Percentiles rank a stretch among this genome's conserved stretches.
Evolutionary conservation across 805 yeast species (phyloP).

Genomic region (Kluyveromyces aestuarii): DNA sequence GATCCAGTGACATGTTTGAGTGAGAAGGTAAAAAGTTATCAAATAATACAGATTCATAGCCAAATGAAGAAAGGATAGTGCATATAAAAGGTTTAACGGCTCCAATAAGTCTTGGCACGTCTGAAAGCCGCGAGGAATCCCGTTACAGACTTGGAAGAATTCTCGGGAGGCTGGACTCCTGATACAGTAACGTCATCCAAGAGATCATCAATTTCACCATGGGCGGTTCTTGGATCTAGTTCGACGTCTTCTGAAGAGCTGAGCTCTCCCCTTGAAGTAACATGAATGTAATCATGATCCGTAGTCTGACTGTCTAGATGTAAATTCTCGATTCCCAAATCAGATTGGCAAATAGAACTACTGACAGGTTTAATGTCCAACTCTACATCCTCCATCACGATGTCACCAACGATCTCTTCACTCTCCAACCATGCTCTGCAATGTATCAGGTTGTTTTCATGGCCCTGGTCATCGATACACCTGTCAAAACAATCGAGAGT

Average conservation of each 20-base stretch:
- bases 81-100: background rate
- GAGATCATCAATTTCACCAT: conserved; percentile 1
- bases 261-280: conserved; percentile 23
- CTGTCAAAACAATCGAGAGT: conserved; percentile 20
- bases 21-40: background rate
- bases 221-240: conserved; percentile 2
- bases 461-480: conserved; percentile 15
- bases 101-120: conserved; percentile 1
- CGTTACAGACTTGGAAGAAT: background rate
- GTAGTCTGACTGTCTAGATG: background rate
- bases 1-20: background rate
- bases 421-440: conserved; percentile 1
- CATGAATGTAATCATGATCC: conserved; percentile 18
- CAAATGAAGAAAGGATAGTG: background rate
- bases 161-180: background rate
- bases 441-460: conserved; percentile 9
- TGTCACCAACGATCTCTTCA: conserved; percentile 1
- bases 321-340: background rate
- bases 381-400: conserved; percentile 2
- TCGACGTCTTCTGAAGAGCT: conserved; percentile 24
- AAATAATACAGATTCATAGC: background rate
- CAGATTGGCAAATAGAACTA: background rate
- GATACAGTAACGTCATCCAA: background rate
- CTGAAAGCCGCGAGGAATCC: conserved; percentile 1
- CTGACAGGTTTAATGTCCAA: conserved; percentile 1